Base-by-base conservation (phyloP, 2,329 filamentous ascomycete genomes). In the Colletotrichum paranaense region DNA sequence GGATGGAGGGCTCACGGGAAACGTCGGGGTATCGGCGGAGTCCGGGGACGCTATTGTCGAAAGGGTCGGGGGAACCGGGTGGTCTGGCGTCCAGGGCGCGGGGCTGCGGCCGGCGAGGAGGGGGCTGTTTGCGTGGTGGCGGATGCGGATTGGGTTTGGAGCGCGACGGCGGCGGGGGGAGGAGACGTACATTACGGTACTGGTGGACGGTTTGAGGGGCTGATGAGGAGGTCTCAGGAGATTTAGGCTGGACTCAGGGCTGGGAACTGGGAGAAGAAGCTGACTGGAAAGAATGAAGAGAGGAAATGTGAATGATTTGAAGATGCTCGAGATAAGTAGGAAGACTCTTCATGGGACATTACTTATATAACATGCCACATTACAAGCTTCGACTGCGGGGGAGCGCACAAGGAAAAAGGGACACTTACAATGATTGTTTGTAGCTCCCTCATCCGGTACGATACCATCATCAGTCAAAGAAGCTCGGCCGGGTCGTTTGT, bases 1-100 rank as follows among this genome's bases (percentile, higher is more conserved):
- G 16, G 38, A 42, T 6, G 38, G 4, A 4, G 67, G 60, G 62
- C 67, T 69, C 28, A 69, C 53, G 16, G 60, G 38, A 7, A 69
- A 69, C 3, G 28, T 16, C 1, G 56, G n/a, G 53, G 46, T 58
- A 16, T 35, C 38, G 14, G n/a, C 42, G 3, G 52, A 38, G 26
- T 9, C n/a, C 16, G 14, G 0, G 5, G 38, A 0, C 38, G 38
- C 38, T 35, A 35, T 1, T 1, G 38, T 42, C 5, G 38, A 42
- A 42, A 16, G 38, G 38, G 60, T 49, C n/a, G 62, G 19, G 2
- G 67, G 67, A 16, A 35, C 35, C 3, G 62, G 38, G 4, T 38
- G 38, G 11, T 16, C 53, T 5, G 67, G 62, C 8, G 62, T 49
- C 67, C 67, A 66, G 2, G 38, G 67, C 1, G 30, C 38, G 7